phyloP scores from a whole-genome alignment of 257 asterid species.

The Solanum medicagineum region DNA sequence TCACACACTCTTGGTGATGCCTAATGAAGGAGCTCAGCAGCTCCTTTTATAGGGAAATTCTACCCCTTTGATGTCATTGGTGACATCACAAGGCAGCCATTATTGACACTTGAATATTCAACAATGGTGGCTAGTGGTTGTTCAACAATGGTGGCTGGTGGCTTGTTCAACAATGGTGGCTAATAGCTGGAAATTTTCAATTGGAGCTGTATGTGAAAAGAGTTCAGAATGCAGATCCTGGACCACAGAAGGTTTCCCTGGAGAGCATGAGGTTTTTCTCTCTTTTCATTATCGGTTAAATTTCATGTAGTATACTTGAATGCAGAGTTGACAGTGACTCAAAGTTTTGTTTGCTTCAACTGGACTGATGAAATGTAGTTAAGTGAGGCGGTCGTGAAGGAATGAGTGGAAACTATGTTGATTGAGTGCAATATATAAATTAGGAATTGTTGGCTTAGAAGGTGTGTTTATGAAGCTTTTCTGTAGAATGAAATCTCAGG shows the following conservation, averaged over 20 bases:
- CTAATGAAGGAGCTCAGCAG: too few relatives aligned
- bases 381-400: not conserved
- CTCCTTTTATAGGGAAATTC: too few relatives aligned
- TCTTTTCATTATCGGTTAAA: not conserved
- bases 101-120: too few relatives aligned
- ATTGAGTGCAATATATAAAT: too few relatives aligned
- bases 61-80: too few relatives aligned
- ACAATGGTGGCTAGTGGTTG: too few relatives aligned
- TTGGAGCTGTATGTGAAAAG: constrained; percentile 85
- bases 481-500: not conserved
- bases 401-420: too few relatives aligned
- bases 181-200: too few relatives aligned
- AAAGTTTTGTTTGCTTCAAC: not conserved
- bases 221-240: constrained; percentile 76
- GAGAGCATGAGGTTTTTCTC: constrained; percentile 75
- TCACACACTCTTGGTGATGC: too few relatives aligned
- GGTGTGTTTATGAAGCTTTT: not conserved
- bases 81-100: too few relatives aligned
- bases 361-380: not conserved
- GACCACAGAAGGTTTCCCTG: constrained; percentile 72
- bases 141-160: too few relatives aligned
- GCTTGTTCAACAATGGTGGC: too few relatives aligned
- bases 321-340: not conserved
- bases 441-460: not conserved
- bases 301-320: not conserved